These are phyloP conservation scores for Trypanosoma platydactyli DNA, from an alignment of 208 protist genomes.

Conservation along the genomic window DNA sequence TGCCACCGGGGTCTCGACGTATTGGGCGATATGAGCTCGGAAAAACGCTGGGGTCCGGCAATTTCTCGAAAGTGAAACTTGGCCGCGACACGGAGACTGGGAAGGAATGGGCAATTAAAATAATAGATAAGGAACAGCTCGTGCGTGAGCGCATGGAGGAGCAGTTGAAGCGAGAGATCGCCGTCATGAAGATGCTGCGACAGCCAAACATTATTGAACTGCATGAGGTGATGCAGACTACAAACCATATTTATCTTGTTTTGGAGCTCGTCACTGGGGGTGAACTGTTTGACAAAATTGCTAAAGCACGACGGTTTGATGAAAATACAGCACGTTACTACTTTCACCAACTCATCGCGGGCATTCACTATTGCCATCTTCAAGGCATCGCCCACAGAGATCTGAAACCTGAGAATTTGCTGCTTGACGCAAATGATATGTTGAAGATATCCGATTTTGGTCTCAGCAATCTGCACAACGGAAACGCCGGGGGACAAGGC, in stretches of 20 bases:
- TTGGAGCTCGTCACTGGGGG: constrained; percentile 76
- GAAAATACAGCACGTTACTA: constrained; percentile 47
- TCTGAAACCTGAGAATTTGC: constrained; percentile 55
- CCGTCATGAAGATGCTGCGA: constrained; percentile 28
- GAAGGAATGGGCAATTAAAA: constrained; percentile 85
- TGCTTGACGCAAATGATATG: constrained; percentile 38
- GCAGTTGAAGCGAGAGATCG: constrained; percentile 69
- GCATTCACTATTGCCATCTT: constrained; percentile 60
- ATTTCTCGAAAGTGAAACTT: constrained; percentile 88
- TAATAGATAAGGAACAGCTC: constrained; percentile 88
- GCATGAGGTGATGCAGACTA: background rate
- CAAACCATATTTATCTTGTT: constrained; percentile 46
- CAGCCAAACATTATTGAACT: background rate
- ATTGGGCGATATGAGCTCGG: constrained; percentile 90
- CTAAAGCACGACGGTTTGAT: constrained; percentile 28
- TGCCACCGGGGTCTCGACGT: constrained; percentile 23
- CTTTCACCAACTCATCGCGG: constrained; percentile 60
- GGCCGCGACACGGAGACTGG: constrained; percentile 67
- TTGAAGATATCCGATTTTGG: constrained; percentile 51
- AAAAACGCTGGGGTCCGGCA: constrained; percentile 83
- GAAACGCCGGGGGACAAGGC: constrained; percentile 13
- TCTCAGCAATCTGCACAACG: constrained; percentile 40
- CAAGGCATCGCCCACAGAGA: constrained; percentile 65
- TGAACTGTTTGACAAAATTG: constrained; percentile 42
- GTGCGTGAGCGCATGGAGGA: constrained; percentile 88